These are phyloP conservation scores for Cenchrus purpureus DNA, from an alignment of 176 grass and related monocot species.

Conservation along the genomic window DNA sequence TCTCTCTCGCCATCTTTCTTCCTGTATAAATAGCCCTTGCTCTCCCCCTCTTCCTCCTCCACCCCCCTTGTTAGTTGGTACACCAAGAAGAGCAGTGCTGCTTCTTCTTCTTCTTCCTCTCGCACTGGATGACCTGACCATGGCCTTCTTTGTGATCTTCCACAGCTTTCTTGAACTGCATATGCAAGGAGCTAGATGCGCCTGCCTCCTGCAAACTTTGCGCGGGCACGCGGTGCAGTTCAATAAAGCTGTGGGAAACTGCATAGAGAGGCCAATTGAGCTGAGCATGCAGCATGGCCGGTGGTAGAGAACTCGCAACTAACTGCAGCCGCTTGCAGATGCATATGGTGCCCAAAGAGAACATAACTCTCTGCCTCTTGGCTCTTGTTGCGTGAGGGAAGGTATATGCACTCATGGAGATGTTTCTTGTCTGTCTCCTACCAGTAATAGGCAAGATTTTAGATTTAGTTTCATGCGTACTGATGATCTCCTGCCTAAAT, in stretches of 20 bases:
- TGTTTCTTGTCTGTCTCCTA: background rate
- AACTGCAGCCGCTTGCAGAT: background rate
- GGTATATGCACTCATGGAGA: background rate
- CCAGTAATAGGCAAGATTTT: too few species aligned
- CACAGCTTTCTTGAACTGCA: conserved; percentile 99
- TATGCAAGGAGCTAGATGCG: background rate
- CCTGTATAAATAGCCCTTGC: conserved; percentile 61
- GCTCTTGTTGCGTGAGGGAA: background rate
- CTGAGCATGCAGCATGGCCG: background rate
- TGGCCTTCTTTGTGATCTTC: conserved; percentile 96
- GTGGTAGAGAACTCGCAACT: background rate
- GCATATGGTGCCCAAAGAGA: background rate
- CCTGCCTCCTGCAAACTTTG: conserved; percentile 16
- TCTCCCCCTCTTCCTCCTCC: conserved; percentile 38
- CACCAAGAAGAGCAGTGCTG: background rate
- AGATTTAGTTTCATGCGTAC: conserved; percentile 8
- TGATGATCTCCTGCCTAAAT: background rate
- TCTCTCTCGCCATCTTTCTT: conserved; percentile 24
- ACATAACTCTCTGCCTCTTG: background rate
- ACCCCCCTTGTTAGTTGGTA: background rate
- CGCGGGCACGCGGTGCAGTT: conserved; percentile 48
- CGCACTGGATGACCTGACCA: background rate
- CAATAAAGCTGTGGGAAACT: conserved; percentile 99
- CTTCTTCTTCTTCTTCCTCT: background rate
- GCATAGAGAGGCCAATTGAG: conserved; percentile 59